Conservation (phyloP, 2,329 filamentous ascomycete species). For the Fusarium phyllophilum region DNA sequence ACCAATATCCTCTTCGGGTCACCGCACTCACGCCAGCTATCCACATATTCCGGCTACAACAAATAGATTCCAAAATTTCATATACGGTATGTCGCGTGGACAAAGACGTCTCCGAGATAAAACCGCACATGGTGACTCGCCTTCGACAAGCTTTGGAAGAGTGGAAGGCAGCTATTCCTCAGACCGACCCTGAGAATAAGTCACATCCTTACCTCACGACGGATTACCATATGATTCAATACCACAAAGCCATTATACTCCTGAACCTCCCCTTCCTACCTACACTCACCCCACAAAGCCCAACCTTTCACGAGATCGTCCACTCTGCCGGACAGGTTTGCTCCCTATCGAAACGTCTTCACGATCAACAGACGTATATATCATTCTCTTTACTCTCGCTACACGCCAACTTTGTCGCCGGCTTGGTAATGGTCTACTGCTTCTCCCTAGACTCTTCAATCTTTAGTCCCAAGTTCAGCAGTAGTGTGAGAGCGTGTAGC, state of each 20-base stretch:
- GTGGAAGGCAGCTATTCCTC: not conserved
- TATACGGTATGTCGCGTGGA: not conserved
- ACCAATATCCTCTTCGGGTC: not conserved
- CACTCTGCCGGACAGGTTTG: not conserved
- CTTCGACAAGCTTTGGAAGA: not conserved
- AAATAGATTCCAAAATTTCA: constrained; percentile 2
- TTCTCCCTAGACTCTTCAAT: not conserved
- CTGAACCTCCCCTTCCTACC: not conserved
- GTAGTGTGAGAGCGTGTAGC: not conserved
- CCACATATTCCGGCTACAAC: not conserved
- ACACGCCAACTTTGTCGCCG: not conserved
- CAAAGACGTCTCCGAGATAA: not conserved
- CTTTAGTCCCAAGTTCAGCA: not conserved
- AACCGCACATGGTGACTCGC: not conserved
- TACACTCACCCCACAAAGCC: not conserved
- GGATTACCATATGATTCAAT: not conserved
- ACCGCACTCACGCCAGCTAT: not conserved
- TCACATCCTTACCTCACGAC: not conserved
- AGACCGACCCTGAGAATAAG: not conserved
- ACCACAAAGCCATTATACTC: not conserved
- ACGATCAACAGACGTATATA: not conserved
- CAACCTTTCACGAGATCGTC: not conserved
- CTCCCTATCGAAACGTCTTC: not conserved
- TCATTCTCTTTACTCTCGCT: not conserved
- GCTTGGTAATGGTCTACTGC: not conserved